phyloP scores from a whole-genome alignment of 176 grass and related monocot species.

The Ananas comosus region DNA sequence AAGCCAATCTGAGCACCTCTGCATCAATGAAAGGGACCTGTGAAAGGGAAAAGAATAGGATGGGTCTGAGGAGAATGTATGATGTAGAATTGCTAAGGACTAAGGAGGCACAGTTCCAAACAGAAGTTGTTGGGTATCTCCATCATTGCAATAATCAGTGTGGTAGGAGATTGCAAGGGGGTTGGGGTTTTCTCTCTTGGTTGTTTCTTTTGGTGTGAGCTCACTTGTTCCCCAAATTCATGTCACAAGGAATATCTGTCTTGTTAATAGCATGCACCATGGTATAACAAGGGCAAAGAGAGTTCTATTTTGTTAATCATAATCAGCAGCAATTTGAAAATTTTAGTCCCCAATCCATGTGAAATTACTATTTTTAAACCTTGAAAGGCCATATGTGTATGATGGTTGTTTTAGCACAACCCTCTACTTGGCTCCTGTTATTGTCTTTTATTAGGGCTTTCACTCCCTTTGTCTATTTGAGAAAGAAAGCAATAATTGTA shows the following conservation, averaged over 20 bases:
- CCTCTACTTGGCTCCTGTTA: no score
- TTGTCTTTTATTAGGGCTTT: no score
- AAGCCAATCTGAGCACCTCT: conserved; percentile 10
- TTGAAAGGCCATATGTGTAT: no score
- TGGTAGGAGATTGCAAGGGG: conserved; percentile 14
- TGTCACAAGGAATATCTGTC: not conserved
- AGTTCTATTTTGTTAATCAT: no score
- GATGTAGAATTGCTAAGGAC: conserved; percentile 17
- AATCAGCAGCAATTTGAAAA: no score
- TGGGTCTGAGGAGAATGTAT: conserved; percentile 10
- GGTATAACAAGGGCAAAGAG: no score
- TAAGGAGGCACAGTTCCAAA: conserved; percentile 21
- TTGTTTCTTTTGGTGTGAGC: conserved; percentile 3
- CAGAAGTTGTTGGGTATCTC: conserved; percentile 49
- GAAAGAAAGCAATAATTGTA: no score
- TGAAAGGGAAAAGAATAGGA: conserved; percentile 28
- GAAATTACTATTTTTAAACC: no score
- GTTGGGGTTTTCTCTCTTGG: conserved; percentile 18
- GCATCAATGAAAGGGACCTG: conserved; percentile 26
- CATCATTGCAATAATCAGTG: conserved; percentile 79
- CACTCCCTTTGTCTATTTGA: no score
- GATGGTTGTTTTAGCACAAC: no score
- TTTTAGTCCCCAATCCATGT: no score
- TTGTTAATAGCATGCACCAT: no score
- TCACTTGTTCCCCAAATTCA: conserved; percentile 17